phyloP scores from a whole-genome alignment of 768 basidiomycete species.

The Wakefieldia striispora region DNA sequence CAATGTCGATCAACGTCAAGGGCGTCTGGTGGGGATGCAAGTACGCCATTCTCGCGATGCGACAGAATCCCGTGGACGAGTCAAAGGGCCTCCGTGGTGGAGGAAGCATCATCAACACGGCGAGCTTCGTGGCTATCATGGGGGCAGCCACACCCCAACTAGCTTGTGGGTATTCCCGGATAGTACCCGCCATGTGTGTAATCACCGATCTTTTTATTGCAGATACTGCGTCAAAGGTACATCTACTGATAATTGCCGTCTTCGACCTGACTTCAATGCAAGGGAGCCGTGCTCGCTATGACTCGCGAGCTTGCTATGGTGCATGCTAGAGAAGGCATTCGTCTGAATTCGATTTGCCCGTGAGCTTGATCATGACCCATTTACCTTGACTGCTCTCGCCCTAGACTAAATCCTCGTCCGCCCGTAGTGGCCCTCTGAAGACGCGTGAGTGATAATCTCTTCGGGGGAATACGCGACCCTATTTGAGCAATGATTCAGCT shows the following conservation, averaged over 20 bases:
- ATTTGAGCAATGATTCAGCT: conserved; percentile 44
- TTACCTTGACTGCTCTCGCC: background rate
- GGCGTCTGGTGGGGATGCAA: conserved; percentile 99
- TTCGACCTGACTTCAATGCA: conserved; percentile 10
- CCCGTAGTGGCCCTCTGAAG: conserved; percentile 81
- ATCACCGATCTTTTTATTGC: conserved; percentile 10
- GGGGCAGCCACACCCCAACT: conserved; percentile 98
- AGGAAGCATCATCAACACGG: conserved; percentile 96
- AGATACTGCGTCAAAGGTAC: conserved; percentile 95
- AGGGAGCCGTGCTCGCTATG: conserved; percentile 98
- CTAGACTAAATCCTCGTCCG: background rate
- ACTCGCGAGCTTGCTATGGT: conserved; percentile 97
- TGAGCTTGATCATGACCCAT: conserved; percentile 39
- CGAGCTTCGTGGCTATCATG: conserved; percentile 93
- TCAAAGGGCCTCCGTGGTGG: conserved; percentile 76
- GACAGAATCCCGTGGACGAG: conserved; percentile 81
- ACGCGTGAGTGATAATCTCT: conserved; percentile 65
- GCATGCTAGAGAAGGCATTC: conserved; percentile 95
- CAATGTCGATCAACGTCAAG: conserved; percentile 93
- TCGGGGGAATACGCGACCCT: background rate
- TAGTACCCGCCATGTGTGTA: background rate
- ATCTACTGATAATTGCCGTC: background rate
- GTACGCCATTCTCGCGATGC: conserved; percentile 96
- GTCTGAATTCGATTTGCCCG: conserved; percentile 96
- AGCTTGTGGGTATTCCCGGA: conserved; percentile 61